These are phyloP conservation scores for Eutrema japonicum DNA, from an alignment of 345 rosid genomes.

Conservation along the genomic window DNA sequence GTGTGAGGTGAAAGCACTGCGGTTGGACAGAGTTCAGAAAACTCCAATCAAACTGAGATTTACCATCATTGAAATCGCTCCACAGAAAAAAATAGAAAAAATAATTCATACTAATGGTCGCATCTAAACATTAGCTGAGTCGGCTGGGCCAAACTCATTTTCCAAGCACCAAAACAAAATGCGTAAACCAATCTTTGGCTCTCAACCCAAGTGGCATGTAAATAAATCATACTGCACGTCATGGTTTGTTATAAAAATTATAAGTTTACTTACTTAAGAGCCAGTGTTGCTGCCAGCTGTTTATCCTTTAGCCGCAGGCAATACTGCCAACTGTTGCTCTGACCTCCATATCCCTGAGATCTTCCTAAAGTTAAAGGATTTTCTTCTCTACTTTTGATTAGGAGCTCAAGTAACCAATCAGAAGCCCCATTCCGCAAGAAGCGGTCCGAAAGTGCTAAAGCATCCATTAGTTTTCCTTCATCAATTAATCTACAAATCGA, in stretches of 20 bases:
- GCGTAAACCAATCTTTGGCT: conserved; percentile 4
- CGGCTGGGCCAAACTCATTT: conserved; percentile 20
- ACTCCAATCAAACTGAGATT: conserved; percentile 1
- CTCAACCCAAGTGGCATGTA: conserved; percentile 23
- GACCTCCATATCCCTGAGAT: conserved; percentile 63
- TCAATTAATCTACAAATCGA: conserved; percentile 64
- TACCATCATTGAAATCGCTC: background rate
- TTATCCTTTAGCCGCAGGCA: conserved; percentile 96
- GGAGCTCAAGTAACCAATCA: conserved; percentile 81
- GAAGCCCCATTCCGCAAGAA: conserved; percentile 91
- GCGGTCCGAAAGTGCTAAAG: conserved; percentile 97
- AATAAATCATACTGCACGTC: background rate
- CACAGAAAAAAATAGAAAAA: background rate
- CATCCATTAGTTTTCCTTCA: conserved; percentile 93
- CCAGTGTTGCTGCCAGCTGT: conserved; percentile 82
- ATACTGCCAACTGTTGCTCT: conserved; percentile 90
- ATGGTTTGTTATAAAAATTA: conserved; percentile 7
- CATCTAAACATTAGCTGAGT: conserved; percentile 14
- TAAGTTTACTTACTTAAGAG: conserved; percentile 71
- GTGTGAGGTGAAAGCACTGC: conserved; percentile 8
- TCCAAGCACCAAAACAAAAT: conserved; percentile 21
- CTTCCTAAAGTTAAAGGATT: conserved; percentile 55
- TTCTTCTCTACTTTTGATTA: conserved; percentile 77
- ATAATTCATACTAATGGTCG: background rate
- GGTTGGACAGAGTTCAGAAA: background rate